Conservation (phyloP, 768 basidiomycete species). For the Boletales sp. region DNA sequence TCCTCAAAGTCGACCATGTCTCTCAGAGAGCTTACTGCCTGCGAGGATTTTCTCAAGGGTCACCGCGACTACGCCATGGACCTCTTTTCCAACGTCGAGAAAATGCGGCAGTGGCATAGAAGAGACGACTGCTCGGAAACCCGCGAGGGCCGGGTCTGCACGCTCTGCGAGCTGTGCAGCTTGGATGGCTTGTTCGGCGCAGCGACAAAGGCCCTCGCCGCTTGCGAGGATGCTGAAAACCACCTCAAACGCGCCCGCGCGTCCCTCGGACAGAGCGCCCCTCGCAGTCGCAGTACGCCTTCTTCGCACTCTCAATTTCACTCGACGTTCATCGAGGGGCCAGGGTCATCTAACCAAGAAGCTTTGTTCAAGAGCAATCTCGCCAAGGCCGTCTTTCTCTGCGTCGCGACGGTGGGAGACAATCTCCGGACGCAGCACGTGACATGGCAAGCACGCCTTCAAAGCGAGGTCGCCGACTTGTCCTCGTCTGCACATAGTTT, state of each 20-base stretch:
- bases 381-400: conserved; percentile 7
- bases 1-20: conserved; percentile 6
- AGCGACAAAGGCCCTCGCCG: conserved; percentile 1
- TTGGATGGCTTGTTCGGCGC: conserved; percentile 7
- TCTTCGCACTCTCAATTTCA: background rate
- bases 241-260: conserved; percentile 6
- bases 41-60: conserved; percentile 12
- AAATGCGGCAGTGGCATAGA: background rate
- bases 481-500: background rate
- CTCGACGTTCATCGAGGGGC: background rate
- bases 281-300: conserved; percentile 1
- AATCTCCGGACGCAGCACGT: conserved; percentile 12
- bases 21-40: conserved; percentile 9
- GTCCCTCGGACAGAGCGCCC: conserved; percentile 1
- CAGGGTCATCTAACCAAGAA: conserved; percentile 2
- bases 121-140: conserved; percentile 1
- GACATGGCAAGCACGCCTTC: conserved; percentile 13
- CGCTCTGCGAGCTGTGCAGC: conserved; percentile 11
- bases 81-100: conserved; percentile 10
- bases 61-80: conserved; percentile 7
- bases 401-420: conserved; percentile 10
- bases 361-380: conserved; percentile 3
- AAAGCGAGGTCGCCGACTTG: background rate
- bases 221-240: conserved; percentile 1
- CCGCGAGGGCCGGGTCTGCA: background rate